Evolutionary conservation across 768 basidiomycete genomes (phyloP), one percentile per base, ranked within the genome.

Genomic region (Trametes villosa): DNA sequence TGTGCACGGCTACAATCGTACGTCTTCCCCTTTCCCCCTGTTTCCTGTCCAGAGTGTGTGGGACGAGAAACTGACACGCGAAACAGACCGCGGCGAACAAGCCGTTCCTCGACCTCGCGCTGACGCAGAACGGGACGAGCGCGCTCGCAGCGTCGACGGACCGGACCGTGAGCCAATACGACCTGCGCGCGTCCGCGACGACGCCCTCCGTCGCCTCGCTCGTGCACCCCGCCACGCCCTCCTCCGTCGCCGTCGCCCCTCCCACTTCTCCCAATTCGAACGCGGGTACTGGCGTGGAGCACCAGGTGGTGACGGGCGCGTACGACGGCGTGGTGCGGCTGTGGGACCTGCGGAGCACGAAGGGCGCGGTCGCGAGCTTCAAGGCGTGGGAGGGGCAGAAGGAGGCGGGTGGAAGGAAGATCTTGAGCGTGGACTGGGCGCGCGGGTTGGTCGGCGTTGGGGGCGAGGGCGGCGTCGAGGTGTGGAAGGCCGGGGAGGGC

Each of bases 271-370:
- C 53, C 3, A 22, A 48, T 18, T 18, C 9, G 7, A 13, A 9
- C 13, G 20, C 30, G 18, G 17, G 13, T 0, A 20, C 30, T 9
- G 27, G 9, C 8, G 66, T 70, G 20, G 70, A 66, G 13, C 77
- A 86, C 30, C 89, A 89, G 67, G 76, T 91, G 11, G 75, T 87
- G 20, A 90, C 83, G 0, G 92, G 90, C 5, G 82, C 86, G 0
- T 92, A 94, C 68, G 92, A 94, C 57, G 91, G 92, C 12, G 75
- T 86, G 2, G 89, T 87, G 0, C 78, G 91, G 5, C 69, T 94
- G 3, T 94, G 91, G 90, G 92, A 94, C 69, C 69, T 91, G 26
- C 80, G 91, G 4, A 92, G 88, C 65, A 78, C 80, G 17, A 86
- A 86, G 65, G 77, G 79, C 15, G 83, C 89, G 1, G 77, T 93